Base-by-base conservation (phyloP, 164 flowering plant genomes). In the Magnolia changhungtana region DNA sequence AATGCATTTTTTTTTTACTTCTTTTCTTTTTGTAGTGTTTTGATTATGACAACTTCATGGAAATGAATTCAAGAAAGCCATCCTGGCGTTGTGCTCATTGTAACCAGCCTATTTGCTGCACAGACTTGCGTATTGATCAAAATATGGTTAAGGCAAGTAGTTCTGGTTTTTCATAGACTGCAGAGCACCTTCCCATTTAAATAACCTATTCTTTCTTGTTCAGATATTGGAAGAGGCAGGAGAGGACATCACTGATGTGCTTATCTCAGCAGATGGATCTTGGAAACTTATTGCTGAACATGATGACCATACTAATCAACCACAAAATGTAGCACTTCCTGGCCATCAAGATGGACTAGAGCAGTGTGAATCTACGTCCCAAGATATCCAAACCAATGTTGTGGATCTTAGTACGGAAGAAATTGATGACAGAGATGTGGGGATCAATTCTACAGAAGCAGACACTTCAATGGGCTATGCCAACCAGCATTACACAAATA, bases 71-170 rank as follows among this genome's bases (percentile, higher is more conserved):
- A 74, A 89, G 92, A 80, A 85, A 87, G 65, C 98, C 97, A 52
- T 86, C 86, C 11, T 94, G 98, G 97, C 93, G 98, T 75, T 94
- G 98, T 81, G 96, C 98, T 58, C 91, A 89, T 76, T 94, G 98
- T 78, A 90, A 90, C 83, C 97, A 89, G 80, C 80, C 78, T 72
- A 85, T 88, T 77, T 81, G 90, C 86, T 90, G 77, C 82, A 74
- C 79, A 52, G 96, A 90, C 78, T 77, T 94, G 45, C 88, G 94
- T 72, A 75, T 91, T 51, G 98, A 94, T 84, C 91, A 84, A 76
- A 81, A 84, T 67, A 87, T 91, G 85, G 86, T 80, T 10, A 87
- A 91, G 92, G 98, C 84, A 88, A 82, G 91, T 84, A 37, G 61
- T 24, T 72, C 27, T 27, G 6, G 45, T 37, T 37, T 24, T 70